Evolutionary conservation across 2,329 filamentous ascomycete genomes (phyloP), one percentile per base, ranked within the genome.

Genomic region (Monosporascus sp.): DNA sequence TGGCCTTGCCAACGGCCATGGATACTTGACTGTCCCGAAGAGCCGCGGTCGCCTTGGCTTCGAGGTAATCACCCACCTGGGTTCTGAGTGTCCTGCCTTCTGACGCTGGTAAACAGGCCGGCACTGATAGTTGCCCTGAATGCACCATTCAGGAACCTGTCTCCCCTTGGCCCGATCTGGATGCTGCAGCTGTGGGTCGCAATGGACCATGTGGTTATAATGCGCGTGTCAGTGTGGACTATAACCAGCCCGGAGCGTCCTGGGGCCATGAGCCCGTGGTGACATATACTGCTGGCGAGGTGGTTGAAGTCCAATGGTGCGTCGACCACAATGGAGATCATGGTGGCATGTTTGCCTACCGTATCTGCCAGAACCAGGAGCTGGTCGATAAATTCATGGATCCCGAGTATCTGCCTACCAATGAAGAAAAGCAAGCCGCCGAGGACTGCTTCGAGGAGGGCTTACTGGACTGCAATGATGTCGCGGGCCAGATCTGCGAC

Each of bases 281-380:
- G 2, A 76, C 71, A 1, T 81, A 80, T 62, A 63, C 64, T 0
- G 65, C 73, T 0, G 78, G 77, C 0, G 66, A 80, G 9, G 63
- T 71, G 0, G 63, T 80, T 24, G 73, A 78, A 24, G 78, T 81
- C 0, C 67, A 79, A 60, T 81, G 79, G 79, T 81, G 79, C 50
- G 72, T 81, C 18, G 79, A 82, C 58, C 66, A 79, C 64, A 81
- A 81, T 57, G 79, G 79, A 0, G 78, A 81, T 57, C 78, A 81
- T 56, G 77, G 78, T 25, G 79, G 78, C 63, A 81, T 81, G 77
- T 81, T 80, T 64, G 72, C 65, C 58, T 81, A 79, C 62, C 75
- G 78, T 9, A 74, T 81, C 55, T 81, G 78, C 59, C 72, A 77
- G 56, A 67, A 81, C 57, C 77, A 81, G 57, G 67, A 64, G 0